phyloP scores from a whole-genome alignment of 2,329 filamentous ascomycete genomes.

The Aureobasidium namibiae region DNA sequence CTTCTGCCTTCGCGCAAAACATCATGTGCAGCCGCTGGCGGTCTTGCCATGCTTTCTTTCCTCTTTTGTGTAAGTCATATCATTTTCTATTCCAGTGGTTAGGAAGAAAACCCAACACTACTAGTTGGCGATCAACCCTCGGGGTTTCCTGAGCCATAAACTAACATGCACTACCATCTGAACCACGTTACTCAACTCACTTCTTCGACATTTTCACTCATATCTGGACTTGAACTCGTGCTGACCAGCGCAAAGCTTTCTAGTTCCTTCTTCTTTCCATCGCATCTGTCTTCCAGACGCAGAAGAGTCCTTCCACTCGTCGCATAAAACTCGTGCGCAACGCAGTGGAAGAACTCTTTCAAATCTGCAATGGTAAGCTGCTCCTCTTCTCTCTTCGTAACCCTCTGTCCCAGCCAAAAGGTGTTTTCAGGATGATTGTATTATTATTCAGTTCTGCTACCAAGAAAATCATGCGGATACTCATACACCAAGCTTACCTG shows the following conservation, averaged over 20 bases:
- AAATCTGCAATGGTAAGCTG: slow-evolving; percentile 16
- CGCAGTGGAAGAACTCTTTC: background rate
- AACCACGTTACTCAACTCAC: slow-evolving; percentile 17
- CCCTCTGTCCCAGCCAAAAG: background rate
- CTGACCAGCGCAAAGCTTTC: slow-evolving; percentile 7
- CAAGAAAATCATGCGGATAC: slow-evolving; percentile 29
- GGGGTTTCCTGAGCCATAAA: slow-evolving; percentile 27
- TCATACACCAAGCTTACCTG: slow-evolving; percentile 29
- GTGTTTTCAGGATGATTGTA: slow-evolving; percentile 30
- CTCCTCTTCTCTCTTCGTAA: background rate
- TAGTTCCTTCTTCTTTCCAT: background rate
- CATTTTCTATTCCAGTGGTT: background rate
- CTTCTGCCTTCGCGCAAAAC: background rate
- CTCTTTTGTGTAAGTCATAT: background rate
- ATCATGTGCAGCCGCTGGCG: slow-evolving; percentile 5
- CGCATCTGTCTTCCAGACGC: background rate
- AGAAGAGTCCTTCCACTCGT: background rate
- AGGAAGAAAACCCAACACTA: slow-evolving; percentile 23
- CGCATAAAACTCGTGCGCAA: background rate
- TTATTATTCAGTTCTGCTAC: slow-evolving; percentile 34
- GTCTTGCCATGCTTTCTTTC: background rate
- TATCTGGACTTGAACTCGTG: background rate
- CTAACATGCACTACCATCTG: slow-evolving; percentile 36
- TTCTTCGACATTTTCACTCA: background rate
- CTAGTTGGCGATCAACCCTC: slow-evolving; percentile 23